phyloP scores from a whole-genome alignment of 306 rosid genomes.

The Fragaria vesca region DNA sequence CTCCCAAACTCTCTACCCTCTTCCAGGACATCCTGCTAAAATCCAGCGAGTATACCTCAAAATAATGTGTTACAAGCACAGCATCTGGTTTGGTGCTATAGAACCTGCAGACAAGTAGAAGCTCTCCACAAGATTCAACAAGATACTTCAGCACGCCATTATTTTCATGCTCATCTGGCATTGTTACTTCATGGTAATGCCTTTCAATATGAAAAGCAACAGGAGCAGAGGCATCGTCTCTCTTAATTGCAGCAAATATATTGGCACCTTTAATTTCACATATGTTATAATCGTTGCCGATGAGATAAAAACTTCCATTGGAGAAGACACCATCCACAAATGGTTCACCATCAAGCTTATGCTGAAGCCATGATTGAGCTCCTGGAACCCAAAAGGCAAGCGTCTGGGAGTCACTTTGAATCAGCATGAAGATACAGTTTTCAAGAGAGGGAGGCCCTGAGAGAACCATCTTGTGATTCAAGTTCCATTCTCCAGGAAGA shows the following conservation, averaged over 20 bases:
- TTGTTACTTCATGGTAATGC: conserved; percentile 37
- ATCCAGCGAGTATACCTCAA: conserved; percentile 44
- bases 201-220: conserved; percentile 29
- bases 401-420: conserved; percentile 43
- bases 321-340: conserved; percentile 64
- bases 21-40: conserved; percentile 41
- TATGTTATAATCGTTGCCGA: conserved; percentile 38
- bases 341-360: conserved; percentile 43
- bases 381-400: conserved; percentile 50
- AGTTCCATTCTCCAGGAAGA: conserved; percentile 54
- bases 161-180: conserved; percentile 28
- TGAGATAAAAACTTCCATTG: conserved; percentile 54
- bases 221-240: conserved; percentile 16
- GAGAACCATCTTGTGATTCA: conserved; percentile 62
- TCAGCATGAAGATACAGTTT: conserved; percentile 49
- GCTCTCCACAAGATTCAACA: conserved; percentile 50
- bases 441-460: conserved; percentile 39
- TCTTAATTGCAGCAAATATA: conserved; percentile 19
- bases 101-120: conserved; percentile 55
- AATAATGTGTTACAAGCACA: conserved; percentile 38
- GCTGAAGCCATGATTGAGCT: conserved; percentile 40
- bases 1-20: conserved; percentile 40
- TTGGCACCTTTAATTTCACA: conserved; percentile 35
- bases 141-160: conserved; percentile 43
- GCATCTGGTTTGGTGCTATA: conserved; percentile 32